Conservation (phyloP, 345 rosid species). For the Eucalyptus melliodora region DNA sequence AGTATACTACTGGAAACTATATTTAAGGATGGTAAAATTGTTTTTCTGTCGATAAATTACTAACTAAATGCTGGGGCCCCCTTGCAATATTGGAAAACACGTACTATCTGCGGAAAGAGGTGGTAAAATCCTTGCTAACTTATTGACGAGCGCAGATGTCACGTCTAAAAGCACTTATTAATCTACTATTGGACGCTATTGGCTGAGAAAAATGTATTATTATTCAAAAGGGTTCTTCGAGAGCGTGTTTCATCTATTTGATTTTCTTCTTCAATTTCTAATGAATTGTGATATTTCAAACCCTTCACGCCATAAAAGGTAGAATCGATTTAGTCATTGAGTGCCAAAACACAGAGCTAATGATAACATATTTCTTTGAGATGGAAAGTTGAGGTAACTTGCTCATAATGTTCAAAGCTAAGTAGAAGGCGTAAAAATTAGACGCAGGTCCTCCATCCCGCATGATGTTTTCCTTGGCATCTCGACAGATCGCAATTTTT, state of each 20-base stretch:
- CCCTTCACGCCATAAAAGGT: too few relatives aligned
- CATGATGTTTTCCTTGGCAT: not conserved
- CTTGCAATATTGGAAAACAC: not conserved
- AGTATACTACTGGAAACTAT: not conserved
- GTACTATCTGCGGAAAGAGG: too few relatives aligned
- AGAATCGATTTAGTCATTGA: too few relatives aligned
- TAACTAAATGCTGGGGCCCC: not conserved
- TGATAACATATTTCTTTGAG: not conserved
- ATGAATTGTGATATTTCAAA: too few relatives aligned
- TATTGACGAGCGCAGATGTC: too few relatives aligned
- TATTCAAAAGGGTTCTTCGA: not conserved
- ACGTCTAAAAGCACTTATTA: too few relatives aligned
- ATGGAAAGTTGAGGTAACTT: not conserved
- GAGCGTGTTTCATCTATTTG: too few relatives aligned
- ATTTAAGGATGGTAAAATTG: not conserved
- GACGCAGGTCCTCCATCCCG: accelerated
- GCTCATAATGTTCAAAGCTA: not conserved
- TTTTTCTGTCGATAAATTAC: not conserved
- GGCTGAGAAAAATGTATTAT: not conserved
- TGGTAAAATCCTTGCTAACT: too few relatives aligned
- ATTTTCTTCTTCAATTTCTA: too few relatives aligned
- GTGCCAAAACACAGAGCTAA: too few relatives aligned
- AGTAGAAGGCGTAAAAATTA: not conserved
- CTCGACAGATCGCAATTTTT: not conserved
- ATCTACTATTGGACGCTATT: too few relatives aligned